Base-by-base conservation (phyloP, 1,284 basidiomycete genomes). In the Sporisorium graminicola region DNA sequence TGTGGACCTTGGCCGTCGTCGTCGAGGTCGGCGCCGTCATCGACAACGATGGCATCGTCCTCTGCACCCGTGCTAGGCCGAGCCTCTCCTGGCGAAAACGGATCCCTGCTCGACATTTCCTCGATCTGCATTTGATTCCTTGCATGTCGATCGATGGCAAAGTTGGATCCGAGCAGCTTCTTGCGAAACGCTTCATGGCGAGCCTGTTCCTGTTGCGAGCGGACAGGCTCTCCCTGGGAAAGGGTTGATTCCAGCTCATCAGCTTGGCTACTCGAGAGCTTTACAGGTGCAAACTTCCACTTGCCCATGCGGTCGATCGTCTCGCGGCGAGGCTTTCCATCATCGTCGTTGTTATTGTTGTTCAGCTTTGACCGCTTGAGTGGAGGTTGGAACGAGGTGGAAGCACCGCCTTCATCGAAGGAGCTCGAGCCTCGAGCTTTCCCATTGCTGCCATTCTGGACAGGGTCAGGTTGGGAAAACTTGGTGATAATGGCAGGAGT, bases 261-360 rank as follows among this genome's bases (percentile, higher is more conserved):
- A 5, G 16, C 50, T n/a, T 55, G 44, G n/a, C 40, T 62, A 20
- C 24, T 44, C 3, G 64, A 46, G 2, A 33, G 18, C 5, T 56
- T 44, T 26, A 40, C 20, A 2, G 47, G 49, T 0, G 26, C 20
- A 29, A 70, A 76, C 42, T 67, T 66, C 74, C 74, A 76, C 24
- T 62, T 64, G 26, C 54, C 55, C 74, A 76, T 72, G 1, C 74
- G 58, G 42, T 69, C 65, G 20, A 75, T 40, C 10, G 67, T 75
- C 35, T 70, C 63, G 13, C 58, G 58, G 5, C 68, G 55, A 26
- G 73, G 63, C 43, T 51, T 53, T 12, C 64, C 73, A 58, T 67
- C 42, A 9, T 66, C 43, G n/a, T 49, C 18, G 29, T 31, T 5
- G 42, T 14, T 59, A 16, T 49, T n/a, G 29, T 31, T 5, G 42